Evolutionary conservation across 768 basidiomycete species (phyloP).

Genomic region (Thelephora ganbajun): DNA sequence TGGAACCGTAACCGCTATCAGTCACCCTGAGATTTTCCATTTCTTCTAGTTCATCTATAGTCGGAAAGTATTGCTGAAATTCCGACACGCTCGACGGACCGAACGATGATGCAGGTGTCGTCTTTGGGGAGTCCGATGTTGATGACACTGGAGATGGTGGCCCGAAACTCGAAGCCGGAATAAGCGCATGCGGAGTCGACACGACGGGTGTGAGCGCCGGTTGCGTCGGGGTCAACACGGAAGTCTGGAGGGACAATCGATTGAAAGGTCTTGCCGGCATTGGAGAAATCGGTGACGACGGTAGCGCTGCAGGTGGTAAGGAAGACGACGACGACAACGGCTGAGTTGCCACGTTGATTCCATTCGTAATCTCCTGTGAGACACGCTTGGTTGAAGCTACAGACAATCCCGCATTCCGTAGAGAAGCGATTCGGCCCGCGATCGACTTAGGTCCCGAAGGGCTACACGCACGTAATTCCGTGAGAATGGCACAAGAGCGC

Average conservation of each 20-base stretch:
- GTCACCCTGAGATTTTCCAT: conserved; percentile 28
- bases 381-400: conserved; percentile 40
- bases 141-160: conserved; percentile 68
- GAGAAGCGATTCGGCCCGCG: conserved; percentile 65
- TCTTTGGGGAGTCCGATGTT: conserved; percentile 46
- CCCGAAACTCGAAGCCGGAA: conserved; percentile 57
- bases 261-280: conserved; percentile 18
- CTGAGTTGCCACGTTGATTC: conserved; percentile 14
- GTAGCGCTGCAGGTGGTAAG: conserved; percentile 1
- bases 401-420: conserved; percentile 60
- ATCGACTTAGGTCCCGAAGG: conserved; percentile 22
- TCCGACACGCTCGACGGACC: conserved; percentile 27
- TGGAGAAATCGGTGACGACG: conserved; percentile 17
- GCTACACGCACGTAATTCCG: conserved; percentile 5
- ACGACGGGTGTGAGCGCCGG: conserved; percentile 7
- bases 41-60: conserved; percentile 66
- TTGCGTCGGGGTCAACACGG: conserved; percentile 12
- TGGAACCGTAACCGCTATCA: conserved; percentile 13
- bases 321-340: conserved; percentile 18
- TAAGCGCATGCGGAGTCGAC: conserved; percentile 36
- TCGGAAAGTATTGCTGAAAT: conserved; percentile 56
- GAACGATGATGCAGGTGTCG: conserved; percentile 12
- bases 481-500: conserved; percentile 3
- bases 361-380: conserved; percentile 33
- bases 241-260: conserved; percentile 24